A percentile compares a stretch with the other conserved stretches of the same genome.
Evolutionary conservation across 1,139 yeast genomes (phyloP).

Genomic region (Candida sanyaensis): DNA sequence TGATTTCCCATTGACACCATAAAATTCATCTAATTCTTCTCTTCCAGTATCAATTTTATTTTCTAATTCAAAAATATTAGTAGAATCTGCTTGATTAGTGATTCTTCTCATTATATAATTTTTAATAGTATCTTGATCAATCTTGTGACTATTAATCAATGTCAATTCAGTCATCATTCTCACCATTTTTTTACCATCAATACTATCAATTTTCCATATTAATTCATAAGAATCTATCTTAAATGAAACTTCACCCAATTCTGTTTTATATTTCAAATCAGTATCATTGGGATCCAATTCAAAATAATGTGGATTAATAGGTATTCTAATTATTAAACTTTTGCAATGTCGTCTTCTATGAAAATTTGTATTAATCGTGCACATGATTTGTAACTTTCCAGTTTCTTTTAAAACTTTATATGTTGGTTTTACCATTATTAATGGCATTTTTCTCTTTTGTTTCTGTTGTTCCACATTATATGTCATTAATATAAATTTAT

Average conservation of each 20-base stretch:
- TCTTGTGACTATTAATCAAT: slow-evolving; percentile 15
- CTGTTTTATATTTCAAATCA: slow-evolving; percentile 41
- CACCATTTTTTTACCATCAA: slow-evolving; percentile 50
- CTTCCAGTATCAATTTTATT: slow-evolving; percentile 20
- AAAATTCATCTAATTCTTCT: slow-evolving; percentile 39
- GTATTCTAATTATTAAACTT: slow-evolving; percentile 33
- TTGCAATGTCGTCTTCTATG: slow-evolving; percentile 38
- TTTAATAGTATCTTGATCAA: slow-evolving; percentile 13
- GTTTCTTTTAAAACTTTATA: slow-evolving; percentile 25
- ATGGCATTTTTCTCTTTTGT: slow-evolving; percentile 36
- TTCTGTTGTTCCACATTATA: slow-evolving; percentile 45
- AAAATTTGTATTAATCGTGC: slow-evolving; percentile 36
- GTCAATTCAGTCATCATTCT: slow-evolving; percentile 48
- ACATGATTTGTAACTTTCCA: slow-evolving; percentile 37
- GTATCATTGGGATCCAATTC: slow-evolving; percentile 34
- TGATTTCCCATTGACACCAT: slow-evolving; percentile 39
- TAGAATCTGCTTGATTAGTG: background rate
- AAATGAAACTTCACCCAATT: slow-evolving; percentile 42
- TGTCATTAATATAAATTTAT: slow-evolving; percentile 40
- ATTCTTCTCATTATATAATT: slow-evolving; percentile 6
- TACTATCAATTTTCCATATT: slow-evolving; percentile 59
- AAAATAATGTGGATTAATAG: slow-evolving; percentile 38
- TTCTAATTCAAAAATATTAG: background rate
- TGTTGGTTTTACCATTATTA: slow-evolving; percentile 39
- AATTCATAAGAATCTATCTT: slow-evolving; percentile 52